Conservation (phyloP, 257 asterid genomes). For the Penstemon barbatus region DNA sequence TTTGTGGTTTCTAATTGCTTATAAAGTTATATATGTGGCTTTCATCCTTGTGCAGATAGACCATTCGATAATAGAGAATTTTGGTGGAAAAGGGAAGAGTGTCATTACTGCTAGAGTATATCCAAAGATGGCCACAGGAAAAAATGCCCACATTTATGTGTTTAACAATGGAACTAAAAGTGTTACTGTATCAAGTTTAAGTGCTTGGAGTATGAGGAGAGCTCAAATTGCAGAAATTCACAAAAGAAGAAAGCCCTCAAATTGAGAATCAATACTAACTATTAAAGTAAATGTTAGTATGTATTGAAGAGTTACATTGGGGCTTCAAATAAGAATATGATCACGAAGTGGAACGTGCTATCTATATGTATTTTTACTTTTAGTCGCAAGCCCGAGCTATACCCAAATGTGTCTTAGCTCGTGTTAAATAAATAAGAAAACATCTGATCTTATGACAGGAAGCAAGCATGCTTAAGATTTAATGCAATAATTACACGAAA, state of each 20-base stretch:
- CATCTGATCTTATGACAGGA: too few species aligned
- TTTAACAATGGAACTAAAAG: slow-evolving; percentile 37
- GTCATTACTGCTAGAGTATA: slow-evolving; percentile 42
- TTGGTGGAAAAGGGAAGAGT: slow-evolving; percentile 46
- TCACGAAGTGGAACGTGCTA: too few species aligned
- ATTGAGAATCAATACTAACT: neutral
- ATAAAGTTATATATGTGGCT: neutral
- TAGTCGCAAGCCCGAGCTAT: too few species aligned
- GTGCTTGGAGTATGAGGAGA: slow-evolving; percentile 44
- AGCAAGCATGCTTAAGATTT: too few species aligned
- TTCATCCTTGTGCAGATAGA: slow-evolving; percentile 36
- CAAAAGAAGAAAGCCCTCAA: slow-evolving; percentile 27
- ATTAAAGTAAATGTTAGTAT: too few species aligned
- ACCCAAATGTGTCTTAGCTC: too few species aligned
- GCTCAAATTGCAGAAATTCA: slow-evolving; percentile 32
- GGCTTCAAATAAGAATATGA: too few species aligned
- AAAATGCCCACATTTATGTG: slow-evolving; percentile 34
- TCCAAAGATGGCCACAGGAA: slow-evolving; percentile 33
- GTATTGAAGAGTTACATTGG: too few species aligned
- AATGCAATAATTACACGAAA: too few species aligned
- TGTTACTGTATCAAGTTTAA: slow-evolving; percentile 30
- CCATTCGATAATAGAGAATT: slow-evolving; percentile 42
- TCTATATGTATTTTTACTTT: too few species aligned
- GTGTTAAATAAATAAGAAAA: too few species aligned
- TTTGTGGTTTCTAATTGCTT: neutral